Percentiles rank a stretch among this genome's conserved stretches.
phyloP scores from a whole-genome alignment of 2,329 filamentous ascomycete genomes.

The Pseudogymnoascus sp. region DNA sequence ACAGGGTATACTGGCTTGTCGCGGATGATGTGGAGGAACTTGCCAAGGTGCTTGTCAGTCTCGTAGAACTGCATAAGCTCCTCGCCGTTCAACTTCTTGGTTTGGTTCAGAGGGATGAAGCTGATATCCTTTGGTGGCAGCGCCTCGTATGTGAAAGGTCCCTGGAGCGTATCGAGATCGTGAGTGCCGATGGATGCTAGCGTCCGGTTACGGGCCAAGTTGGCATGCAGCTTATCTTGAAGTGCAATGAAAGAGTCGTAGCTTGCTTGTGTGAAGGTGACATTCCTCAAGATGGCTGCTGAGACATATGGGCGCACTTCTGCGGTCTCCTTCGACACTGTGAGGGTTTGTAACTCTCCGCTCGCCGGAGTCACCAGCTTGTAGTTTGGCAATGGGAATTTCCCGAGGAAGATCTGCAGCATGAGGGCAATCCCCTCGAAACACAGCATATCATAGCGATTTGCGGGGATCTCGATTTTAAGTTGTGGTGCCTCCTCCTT shows the following conservation, averaged over 20 bases:
- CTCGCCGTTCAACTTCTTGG: conserved; percentile 75
- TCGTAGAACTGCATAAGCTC: conserved; percentile 95
- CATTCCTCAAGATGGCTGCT: conserved; percentile 79
- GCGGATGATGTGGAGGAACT: conserved; percentile 88
- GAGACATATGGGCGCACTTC: conserved; percentile 83
- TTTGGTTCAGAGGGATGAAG: conserved; percentile 87
- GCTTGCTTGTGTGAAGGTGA: conserved; percentile 83
- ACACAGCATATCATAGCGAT: conserved; percentile 91
- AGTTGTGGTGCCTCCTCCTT: conserved; percentile 84
- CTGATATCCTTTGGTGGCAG: conserved; percentile 85
- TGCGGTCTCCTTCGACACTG: conserved; percentile 67
- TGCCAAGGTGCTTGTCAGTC: conserved; percentile 84
- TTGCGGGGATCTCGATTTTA: conserved; percentile 97
- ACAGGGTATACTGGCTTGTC: conserved; percentile 93
- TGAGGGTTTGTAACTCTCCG: conserved; percentile 73
- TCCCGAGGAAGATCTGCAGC: conserved; percentile 88
- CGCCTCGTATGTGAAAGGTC: conserved; percentile 95
- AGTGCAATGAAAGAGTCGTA: conserved; percentile 97
- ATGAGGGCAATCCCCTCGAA: conserved; percentile 95
- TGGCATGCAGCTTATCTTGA: conserved; percentile 97
- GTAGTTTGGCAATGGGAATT: conserved; percentile 71
- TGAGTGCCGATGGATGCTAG: conserved; percentile 97
- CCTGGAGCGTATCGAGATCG: conserved; percentile 86
- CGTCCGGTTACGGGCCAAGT: conserved; percentile 85
- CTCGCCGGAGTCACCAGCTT: conserved; percentile 63